phyloP scores from a whole-genome alignment of 202 grass and related monocot genomes.

The Dendrocalamus latiflorus region DNA sequence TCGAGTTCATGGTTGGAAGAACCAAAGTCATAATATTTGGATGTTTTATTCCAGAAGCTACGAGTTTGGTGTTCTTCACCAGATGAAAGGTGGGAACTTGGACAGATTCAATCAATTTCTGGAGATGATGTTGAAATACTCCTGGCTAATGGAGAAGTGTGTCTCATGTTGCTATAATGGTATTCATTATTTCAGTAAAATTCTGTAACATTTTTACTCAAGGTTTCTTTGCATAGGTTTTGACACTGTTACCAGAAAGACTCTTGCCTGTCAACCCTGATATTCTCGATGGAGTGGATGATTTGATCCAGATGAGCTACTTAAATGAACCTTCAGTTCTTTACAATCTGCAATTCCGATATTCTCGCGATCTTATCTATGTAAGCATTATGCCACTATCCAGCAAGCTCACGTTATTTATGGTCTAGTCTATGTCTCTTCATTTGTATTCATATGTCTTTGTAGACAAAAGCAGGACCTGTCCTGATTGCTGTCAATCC shows the following conservation, averaged over 20 bases:
- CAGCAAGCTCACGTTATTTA: slow-evolving; percentile 21
- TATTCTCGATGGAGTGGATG: slow-evolving; percentile 89
- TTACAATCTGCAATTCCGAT: slow-evolving; percentile 66
- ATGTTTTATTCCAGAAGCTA: slow-evolving; percentile 64
- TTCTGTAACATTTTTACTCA: slow-evolving; percentile 29
- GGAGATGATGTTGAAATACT: slow-evolving; percentile 68
- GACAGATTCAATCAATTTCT: slow-evolving; percentile 72
- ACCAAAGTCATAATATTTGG: slow-evolving; percentile 10
- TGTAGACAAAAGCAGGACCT: slow-evolving; percentile 95
- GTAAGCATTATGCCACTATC: slow-evolving; percentile 60
- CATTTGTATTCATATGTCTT: slow-evolving; percentile 7
- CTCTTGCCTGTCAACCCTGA: slow-evolving; percentile 84
- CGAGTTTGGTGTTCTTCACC: slow-evolving; percentile 77
- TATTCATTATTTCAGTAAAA: slow-evolving; percentile 23
- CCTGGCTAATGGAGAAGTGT: slow-evolving; percentile 66
- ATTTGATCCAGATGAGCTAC: slow-evolving; percentile 97
- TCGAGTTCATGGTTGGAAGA: slow-evolving; percentile 7
- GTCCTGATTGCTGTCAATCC: slow-evolving; percentile 93
- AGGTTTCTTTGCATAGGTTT: slow-evolving; percentile 48
- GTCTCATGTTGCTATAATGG: slow-evolving; percentile 20
- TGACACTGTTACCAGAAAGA: slow-evolving; percentile 61
- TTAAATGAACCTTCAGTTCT: slow-evolving; percentile 92
- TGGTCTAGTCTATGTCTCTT: neutral
- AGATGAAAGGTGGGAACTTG: slow-evolving; percentile 72
- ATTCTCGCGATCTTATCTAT: slow-evolving; percentile 71